Conservation (phyloP, 345 rosid species). For the Rubroshorea leprosula region DNA sequence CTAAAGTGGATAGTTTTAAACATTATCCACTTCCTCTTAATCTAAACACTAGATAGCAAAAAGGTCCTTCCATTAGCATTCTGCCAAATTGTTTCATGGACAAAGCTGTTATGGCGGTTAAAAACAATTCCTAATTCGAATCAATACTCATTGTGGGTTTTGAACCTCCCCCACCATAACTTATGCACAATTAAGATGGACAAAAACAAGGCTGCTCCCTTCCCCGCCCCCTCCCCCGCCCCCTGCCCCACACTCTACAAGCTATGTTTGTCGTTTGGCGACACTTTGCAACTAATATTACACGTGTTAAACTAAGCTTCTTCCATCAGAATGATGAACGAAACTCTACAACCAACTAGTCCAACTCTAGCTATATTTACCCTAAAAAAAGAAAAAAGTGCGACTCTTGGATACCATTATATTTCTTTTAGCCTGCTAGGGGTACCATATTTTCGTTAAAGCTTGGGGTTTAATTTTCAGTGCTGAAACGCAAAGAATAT, state of each 20-base stretch:
- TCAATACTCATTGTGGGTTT: neutral
- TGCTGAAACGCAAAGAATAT: neutral
- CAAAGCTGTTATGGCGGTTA: constrained; percentile 21
- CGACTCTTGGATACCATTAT: too few relatives aligned
- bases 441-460: neutral
- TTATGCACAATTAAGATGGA: neutral
- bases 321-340: too few relatives aligned
- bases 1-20: constrained; percentile 12
- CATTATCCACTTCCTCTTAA: constrained; percentile 23
- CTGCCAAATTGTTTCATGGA: constrained; percentile 20
- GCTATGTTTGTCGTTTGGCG: too few relatives aligned
- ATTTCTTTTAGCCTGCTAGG: too few relatives aligned
- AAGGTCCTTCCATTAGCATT: constrained; percentile 17
- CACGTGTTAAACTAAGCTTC: too few relatives aligned
- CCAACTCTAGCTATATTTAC: too few relatives aligned
- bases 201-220: neutral
- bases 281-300: too few relatives aligned
- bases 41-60: constrained; percentile 11
- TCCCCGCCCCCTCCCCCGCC: neutral
- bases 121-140: constrained; percentile 13
- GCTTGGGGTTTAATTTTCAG: neutral
- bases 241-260: neutral
- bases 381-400: too few relatives aligned
- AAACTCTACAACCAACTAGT: too few relatives aligned
- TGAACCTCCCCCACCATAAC: constrained; percentile 3